Evolutionary conservation across 345 rosid species (phyloP), one percentile per base, ranked within the genome.

Genomic region (Pistacia integerrima): DNA sequence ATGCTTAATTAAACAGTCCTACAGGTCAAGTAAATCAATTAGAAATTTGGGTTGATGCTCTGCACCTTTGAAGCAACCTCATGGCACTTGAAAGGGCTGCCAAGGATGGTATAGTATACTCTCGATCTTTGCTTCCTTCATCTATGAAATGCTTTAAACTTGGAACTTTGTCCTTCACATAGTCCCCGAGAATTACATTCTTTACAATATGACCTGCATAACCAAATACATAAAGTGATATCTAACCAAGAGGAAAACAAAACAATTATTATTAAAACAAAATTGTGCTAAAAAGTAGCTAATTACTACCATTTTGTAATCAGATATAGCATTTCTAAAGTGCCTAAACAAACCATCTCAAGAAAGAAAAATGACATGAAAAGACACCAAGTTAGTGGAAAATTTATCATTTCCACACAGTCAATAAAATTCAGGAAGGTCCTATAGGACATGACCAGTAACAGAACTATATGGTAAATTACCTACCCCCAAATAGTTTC

Each of bases 61-160:
- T 66, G 16, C 75, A 91, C 98, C 94, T 95, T 76, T 81, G 90
- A 67, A 92, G 90, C 74, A 76, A 77, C 65, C 88, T 83, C 98
- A 88, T 86, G 60, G 92, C 91, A 79, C 81, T 81, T n/a, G 99
- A 90, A 73, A 95, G 87, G 55, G 94, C 94, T 76, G 91, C 91
- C 78, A 95, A 89, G 63, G 96, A 85, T 5, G 90, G 90, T 73
- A 93, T 83, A 36, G 70, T 81, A 57, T 86, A 78, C 14, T 78
- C 84, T 77, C 83, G 80, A 17, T 74, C 87, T 52, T 54, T 78
- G 48, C 71, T 63, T 55, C 76, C 91, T 81, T 82, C 73, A 48
- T 74, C 78, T 61, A 81, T 83, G 79, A 93, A 95, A 81, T 87
- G 89, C 68, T 83, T 86, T 80, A 95, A 79, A 71, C 96, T 90